Percentiles rank a stretch among this genome's conserved stretches.
Evolutionary conservation across 257 asterid species (phyloP).

Genomic region (Solanum chilense): DNA sequence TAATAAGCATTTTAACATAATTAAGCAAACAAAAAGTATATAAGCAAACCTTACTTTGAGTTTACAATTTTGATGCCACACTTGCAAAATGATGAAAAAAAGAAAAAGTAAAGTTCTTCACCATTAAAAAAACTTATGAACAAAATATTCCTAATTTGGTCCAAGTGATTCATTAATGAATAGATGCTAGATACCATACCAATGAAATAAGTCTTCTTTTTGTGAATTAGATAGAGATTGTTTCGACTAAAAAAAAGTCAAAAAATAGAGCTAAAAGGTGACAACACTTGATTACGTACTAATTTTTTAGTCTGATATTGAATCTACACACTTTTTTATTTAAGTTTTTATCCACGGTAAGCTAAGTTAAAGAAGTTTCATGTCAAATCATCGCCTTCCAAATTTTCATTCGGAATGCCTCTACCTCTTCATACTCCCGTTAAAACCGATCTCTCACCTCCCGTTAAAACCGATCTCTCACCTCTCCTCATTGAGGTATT

Average conservation of each 20-base stretch:
- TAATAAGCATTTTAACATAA: background rate
- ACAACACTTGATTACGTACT: background rate
- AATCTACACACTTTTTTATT: background rate
- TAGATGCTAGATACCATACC: background rate
- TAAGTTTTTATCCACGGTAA: background rate
- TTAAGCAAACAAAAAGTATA: background rate
- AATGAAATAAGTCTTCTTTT: background rate
- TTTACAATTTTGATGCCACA: background rate
- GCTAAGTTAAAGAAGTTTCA: background rate
- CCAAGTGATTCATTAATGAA: background rate
- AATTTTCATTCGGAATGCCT: background rate
- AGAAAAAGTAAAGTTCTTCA: background rate
- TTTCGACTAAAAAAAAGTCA: too few relatives aligned
- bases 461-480: too few relatives aligned
- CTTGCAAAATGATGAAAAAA: background rate
- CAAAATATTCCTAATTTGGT: background rate
- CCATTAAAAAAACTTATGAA: background rate
- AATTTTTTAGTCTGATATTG: background rate
- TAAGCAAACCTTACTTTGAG: background rate
- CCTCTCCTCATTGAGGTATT: too few relatives aligned
- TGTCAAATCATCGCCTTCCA: background rate
- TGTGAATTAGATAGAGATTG: background rate
- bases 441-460: too few relatives aligned
- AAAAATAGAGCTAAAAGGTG: background rate
- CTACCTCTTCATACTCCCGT: background rate